Percentiles rank a stretch among this genome's conserved stretches.
phyloP scores from a whole-genome alignment of 129 eudicot genomes.

The Escallonia herrerae region DNA sequence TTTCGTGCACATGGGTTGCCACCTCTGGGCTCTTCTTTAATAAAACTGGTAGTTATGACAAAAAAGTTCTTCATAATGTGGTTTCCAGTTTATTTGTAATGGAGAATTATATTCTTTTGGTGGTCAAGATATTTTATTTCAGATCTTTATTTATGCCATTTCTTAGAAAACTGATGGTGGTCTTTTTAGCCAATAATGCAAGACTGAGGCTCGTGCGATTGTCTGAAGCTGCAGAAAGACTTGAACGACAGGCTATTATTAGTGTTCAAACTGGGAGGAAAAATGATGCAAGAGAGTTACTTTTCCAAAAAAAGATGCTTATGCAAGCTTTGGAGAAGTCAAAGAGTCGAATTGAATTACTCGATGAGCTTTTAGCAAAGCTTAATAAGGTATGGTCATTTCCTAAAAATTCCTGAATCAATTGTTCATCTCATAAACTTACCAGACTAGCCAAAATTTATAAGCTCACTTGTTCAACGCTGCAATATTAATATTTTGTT shows the following conservation, averaged over 20 bases:
- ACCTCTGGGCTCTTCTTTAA: too few relatives aligned
- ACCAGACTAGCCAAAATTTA: too few relatives aligned
- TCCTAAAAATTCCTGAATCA: too few relatives aligned
- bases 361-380: slow-evolving; percentile 71
- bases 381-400: slow-evolving; percentile 76
- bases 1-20: too few relatives aligned
- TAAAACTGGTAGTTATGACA: too few relatives aligned
- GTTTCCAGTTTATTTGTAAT: too few relatives aligned
- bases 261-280: slow-evolving; percentile 69
- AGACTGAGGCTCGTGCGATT: slow-evolving; percentile 81
- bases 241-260: slow-evolving; percentile 70
- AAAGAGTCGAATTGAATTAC: slow-evolving; percentile 71
- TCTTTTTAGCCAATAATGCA: slow-evolving; percentile 72
- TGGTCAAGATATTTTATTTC: neutral
- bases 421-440: too few relatives aligned
- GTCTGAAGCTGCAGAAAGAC: slow-evolving; percentile 90
- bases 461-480: too few relatives aligned
- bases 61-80: too few relatives aligned
- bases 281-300: slow-evolving; percentile 75
- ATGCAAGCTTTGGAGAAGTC: slow-evolving; percentile 85
- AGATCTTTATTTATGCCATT: neutral
- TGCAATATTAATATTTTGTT: too few relatives aligned
- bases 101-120: too few relatives aligned
- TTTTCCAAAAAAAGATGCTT: slow-evolving; percentile 74
- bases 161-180: neutral